Evolutionary conservation across 768 basidiomycete genomes (phyloP).

Genomic region (Guyanaporus albipodus): DNA sequence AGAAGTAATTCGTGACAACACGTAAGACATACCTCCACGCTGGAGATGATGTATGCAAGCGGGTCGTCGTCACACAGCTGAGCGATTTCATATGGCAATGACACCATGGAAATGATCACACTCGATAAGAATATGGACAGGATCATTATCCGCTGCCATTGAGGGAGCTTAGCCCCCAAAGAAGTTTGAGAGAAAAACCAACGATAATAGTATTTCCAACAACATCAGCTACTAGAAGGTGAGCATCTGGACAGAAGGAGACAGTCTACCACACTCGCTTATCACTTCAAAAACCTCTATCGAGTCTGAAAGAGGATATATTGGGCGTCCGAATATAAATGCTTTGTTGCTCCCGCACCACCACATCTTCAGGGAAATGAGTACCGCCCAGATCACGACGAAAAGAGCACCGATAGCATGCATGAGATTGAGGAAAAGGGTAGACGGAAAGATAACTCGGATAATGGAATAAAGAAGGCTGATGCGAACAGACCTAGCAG

Average conservation of each 20-base stretch:
- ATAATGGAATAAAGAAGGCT: conserved; percentile 13
- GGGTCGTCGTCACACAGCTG: background rate
- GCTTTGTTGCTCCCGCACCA: background rate
- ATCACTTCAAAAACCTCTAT: conserved; percentile 5
- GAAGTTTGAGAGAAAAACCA: conserved; percentile 3
- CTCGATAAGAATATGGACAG: conserved; percentile 11
- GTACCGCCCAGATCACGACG: background rate
- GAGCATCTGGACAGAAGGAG: background rate
- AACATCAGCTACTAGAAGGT: background rate
- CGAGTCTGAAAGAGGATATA: background rate
- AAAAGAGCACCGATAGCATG: conserved; percentile 4
- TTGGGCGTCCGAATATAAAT: no score
- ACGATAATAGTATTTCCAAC: conserved; percentile 4
- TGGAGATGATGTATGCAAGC: background rate
- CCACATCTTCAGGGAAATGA: conserved; percentile 1
- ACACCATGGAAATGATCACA: background rate
- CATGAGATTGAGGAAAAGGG: background rate
- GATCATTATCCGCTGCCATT: conserved; percentile 13
- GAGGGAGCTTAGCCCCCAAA: conserved; percentile 15
- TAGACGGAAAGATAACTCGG: conserved; percentile 7
- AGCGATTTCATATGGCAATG: conserved; percentile 1
- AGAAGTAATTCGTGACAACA: background rate
- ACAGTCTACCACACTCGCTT: background rate
- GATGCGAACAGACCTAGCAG: conserved; percentile 5
- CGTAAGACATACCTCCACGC: background rate